These are phyloP conservation scores for Leccinum aurantiacum DNA, from an alignment of 768 basidiomycete species.

Conservation along the genomic window DNA sequence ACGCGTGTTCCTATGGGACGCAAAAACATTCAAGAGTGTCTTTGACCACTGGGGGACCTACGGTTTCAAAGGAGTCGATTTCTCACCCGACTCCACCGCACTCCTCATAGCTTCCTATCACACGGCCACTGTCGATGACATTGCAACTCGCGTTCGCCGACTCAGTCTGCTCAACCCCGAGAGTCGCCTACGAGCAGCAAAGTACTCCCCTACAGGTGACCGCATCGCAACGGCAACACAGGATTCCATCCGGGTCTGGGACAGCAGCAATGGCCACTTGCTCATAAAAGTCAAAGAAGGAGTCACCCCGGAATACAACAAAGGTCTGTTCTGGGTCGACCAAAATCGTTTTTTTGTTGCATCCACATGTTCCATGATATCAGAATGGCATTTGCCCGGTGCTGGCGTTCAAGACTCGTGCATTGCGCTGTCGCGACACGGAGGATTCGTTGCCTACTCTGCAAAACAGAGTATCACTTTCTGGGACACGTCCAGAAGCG, in stretches of 20 bases:
- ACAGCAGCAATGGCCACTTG: background rate
- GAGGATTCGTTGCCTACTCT: background rate
- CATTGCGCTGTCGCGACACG: background rate
- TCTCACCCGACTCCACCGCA: background rate
- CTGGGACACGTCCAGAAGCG: background rate
- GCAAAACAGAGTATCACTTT: background rate
- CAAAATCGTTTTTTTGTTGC: background rate
- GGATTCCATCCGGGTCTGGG: background rate
- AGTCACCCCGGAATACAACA: background rate
- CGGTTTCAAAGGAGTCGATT: background rate
- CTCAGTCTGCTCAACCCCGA: background rate
- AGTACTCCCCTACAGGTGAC: background rate
- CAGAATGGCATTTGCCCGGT: background rate
- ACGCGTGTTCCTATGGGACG: too few species aligned
- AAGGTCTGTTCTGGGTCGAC: conserved; percentile 39
- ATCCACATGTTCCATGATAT: background rate
- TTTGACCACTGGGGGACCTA: too few species aligned
- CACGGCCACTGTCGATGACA: background rate
- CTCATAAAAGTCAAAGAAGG: background rate
- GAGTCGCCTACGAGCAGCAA: background rate
- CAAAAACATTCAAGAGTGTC: too few species aligned
- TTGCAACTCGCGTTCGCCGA: background rate
- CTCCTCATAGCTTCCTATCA: background rate
- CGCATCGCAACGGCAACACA: background rate
- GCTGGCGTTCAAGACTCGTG: background rate